Evolutionary conservation across 1,284 basidiomycete species (phyloP), one percentile per base, ranked within the genome.

Genomic region (Microbotryum saponariae): DNA sequence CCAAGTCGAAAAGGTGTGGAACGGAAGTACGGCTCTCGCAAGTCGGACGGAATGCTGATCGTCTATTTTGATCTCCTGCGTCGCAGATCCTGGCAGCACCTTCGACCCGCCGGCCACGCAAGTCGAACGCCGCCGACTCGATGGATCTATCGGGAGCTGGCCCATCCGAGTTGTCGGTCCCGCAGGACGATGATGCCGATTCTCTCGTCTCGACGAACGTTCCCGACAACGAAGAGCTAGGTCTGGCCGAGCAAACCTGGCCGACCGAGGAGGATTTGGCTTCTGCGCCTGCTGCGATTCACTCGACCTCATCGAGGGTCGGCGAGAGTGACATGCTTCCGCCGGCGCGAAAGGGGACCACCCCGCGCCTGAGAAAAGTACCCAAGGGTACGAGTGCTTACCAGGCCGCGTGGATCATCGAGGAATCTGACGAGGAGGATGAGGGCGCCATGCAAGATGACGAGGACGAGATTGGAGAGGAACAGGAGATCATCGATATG

Each of bases 161-260:
- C 21, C 16, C 48, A 14, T 21, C 48, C 33, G 58, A 60, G 33
- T 51, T 68, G 21, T 68, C 64, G 6, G n/a, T 56, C 7, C 67
- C 67, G 10, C 37, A 42, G 37, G 75, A 80, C 0, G 85, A 86
- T 8, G 79, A 83, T 1, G 89, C 88, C 1, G 94, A 98, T 74
- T 94, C 93, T 6, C 79, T 97, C 33, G 82, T 90, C 3, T 89
- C 89, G 1, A 86, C 83, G 63, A 97, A 97, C 73, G 65, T 71
- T 9, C 70, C 70, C 6, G 69, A 70, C 56, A 84, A 87, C 37
- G 88, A 88, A 0, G 91, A 97, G 71, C 84, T 89, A 63, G 81
- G 97, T 76, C 84, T 82, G 18, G 94, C 94, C 73, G 94, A 98
- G 73, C 94, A 98, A 76, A 98, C 94, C 0, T 97, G 94, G 93